Evolutionary conservation across 108 stramenopile genomes (phyloP), one percentile per base, ranked within the genome.

Genomic region (Nitzschia sp.): DNA sequence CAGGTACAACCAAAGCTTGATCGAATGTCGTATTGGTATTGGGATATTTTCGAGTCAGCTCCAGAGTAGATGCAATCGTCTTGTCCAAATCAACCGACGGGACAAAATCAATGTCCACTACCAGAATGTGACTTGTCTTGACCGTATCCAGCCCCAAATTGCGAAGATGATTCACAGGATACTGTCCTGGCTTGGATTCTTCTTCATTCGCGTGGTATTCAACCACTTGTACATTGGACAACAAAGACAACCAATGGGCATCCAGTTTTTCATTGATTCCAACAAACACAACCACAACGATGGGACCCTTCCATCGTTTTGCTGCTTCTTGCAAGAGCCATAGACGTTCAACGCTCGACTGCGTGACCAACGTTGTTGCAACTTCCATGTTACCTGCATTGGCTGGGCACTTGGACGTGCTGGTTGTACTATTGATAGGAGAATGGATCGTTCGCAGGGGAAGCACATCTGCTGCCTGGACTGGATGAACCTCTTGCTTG

Each of bases 141-240:
- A 95, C 94, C 5, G 65, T 67, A 51, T 85, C 86, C 53, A 97
- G 66, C 12, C 89, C 96, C 29, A 88, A 70, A 64, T 97, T 97
- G 25, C 96, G 87, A 73, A 97, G 75, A 8, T 69, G 70, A 75
- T 97, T 97, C 53, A 97, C 89, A 14, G 96, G 96, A 82, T 96
- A 97, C 0, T 65, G 19, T 3, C 14, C 53, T 38, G 21, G 22
- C 39, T 59, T 43, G 19, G 69, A 70, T 41, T 80, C 73, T 0
- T 72, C 69, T 43, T 63, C 20, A 24, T 57, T 62, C 10, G 72
- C 76, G 17, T 63, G 19, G 56, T 88, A 83, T 17, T 58, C 63
- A 25, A 91, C 54, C 20, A 88, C 63, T 53, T 56, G 70, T 39
- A 88, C 50, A 57, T 91, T 80, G 10, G 87, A 78, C 14, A 40